Base-by-base conservation (phyloP, 805 yeast species). In the Cyberlindnera mycetangii region DNA sequence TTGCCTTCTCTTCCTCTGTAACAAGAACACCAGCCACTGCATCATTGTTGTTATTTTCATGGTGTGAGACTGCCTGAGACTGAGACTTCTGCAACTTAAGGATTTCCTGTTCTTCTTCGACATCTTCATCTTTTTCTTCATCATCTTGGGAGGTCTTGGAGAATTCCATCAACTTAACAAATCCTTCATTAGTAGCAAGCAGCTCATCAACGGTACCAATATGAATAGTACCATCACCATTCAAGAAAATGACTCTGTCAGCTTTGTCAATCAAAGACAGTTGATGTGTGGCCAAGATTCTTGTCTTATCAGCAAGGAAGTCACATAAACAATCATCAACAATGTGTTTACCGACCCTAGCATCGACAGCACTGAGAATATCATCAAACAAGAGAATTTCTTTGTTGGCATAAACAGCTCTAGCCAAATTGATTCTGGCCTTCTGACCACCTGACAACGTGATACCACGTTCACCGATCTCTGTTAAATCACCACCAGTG, bases 401-500 rank as follows among this genome's bases (percentile, higher is more conserved):
- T 17, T 72, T 74, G 24, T 78, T 67, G 4, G 81, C 75, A 54
- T 84, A 84, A 2, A 83, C 84, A 0, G 89, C 81, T 59, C 90
- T 71, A 7, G 90, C 90, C 47, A 84, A 65, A 52, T 77, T 73
- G 42, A 84, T 70, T 56, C 92, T 71, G 0, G 89, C 89, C 66
- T 85, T 84, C 56, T 84, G 92, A 34, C 92, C 92, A 39, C 92
- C 92, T 16, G 88, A 81, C 20, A 84, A 65, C 0, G 89, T 83
- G 47, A 84, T 78, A 52, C 92, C 92, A 57, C 83, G 70, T 59
- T 84, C 90, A 42, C 92, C 92, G 49, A 84, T 81, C 58, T 81
- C 83, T 0, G 89, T 82, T 30, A 64, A 51, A 53, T 85, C 89
- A 22, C 89, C 89, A 41, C 78, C 85, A 11, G 84, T 78, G 37